A percentile compares a stretch with the other conserved stretches of the same genome.
Conservation (phyloP, 2,329 filamentous ascomycete species). For the Scleromitrula shiraiana region DNA sequence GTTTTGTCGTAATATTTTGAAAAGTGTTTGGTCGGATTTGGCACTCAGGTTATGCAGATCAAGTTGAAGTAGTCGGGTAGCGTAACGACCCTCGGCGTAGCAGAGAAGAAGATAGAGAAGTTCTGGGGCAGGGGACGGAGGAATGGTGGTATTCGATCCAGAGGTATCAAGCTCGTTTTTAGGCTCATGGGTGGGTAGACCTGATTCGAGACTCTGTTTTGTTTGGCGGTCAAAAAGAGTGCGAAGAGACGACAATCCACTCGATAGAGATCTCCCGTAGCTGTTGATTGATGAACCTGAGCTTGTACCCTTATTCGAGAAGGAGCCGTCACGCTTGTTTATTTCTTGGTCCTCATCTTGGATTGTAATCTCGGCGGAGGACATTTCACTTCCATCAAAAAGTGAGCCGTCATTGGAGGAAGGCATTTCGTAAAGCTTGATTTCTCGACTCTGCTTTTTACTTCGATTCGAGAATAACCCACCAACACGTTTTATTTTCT, state of each 20-base stretch:
- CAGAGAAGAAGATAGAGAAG: conserved; percentile 17
- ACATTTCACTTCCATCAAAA: too few relatives aligned
- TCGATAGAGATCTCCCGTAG: neutral
- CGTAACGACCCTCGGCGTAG: conserved; percentile 14
- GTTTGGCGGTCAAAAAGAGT: neutral
- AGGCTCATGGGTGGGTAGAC: conserved; percentile 3
- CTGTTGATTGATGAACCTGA: neutral
- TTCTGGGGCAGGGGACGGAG: neutral
- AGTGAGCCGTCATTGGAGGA: too few relatives aligned
- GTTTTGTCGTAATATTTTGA: conserved; percentile 10
- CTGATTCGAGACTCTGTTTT: neutral
- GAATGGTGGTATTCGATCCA: neutral
- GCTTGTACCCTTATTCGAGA: neutral
- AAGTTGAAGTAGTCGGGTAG: conserved; percentile 16
- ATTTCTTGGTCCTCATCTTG: too few relatives aligned
- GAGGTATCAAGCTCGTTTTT: neutral
- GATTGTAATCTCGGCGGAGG: too few relatives aligned
- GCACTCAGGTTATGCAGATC: conserved; percentile 10
- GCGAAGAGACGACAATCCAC: neutral
- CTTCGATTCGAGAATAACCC: neutral
- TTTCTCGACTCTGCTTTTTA: too few relatives aligned
- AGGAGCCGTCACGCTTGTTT: too few relatives aligned
- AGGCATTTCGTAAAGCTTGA: too few relatives aligned
- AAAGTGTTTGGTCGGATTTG: conserved; percentile 14
- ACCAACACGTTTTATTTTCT: neutral